A percentile compares a stretch with the other conserved stretches of the same genome.
These are phyloP conservation scores for Naganishia albida DNA, from an alignment of 1,284 basidiomycete species.

Conservation along the genomic window DNA sequence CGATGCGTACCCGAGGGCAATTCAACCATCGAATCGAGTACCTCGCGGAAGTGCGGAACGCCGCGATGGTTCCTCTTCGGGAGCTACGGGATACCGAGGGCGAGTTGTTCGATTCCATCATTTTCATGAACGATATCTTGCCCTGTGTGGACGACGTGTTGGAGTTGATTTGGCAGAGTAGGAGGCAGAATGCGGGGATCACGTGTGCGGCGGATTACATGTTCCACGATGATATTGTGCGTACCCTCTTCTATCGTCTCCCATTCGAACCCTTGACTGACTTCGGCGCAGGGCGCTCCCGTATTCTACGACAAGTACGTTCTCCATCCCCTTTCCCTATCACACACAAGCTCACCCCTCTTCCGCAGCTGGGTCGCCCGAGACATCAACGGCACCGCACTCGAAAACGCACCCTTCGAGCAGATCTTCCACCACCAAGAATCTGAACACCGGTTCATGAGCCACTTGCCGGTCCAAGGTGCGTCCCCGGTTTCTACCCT, in stretches of 20 bases:
- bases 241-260: constrained; percentile 41
- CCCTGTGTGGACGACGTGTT: constrained; percentile 93
- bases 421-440: constrained; percentile 79
- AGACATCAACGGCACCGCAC: constrained; percentile 93
- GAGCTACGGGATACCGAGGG: constrained; percentile 84
- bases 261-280: not conserved
- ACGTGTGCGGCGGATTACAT: constrained; percentile 96
- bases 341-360: not conserved
- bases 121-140: constrained; percentile 98
- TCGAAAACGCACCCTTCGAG: constrained; percentile 95
- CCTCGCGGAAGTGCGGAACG: constrained; percentile 92
- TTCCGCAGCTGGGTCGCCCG: constrained; percentile 76
- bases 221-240: constrained; percentile 88
- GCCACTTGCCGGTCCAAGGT: constrained; percentile 81
- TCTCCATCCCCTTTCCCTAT: not conserved
- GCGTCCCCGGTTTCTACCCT: constrained; percentile 22
- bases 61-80: constrained; percentile 87
- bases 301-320: constrained; percentile 86
- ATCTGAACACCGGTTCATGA: constrained; percentile 76
- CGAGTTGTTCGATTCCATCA: constrained; percentile 88
- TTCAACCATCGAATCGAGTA: constrained; percentile 99
- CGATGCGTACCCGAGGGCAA: constrained; percentile 84
- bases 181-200: constrained; percentile 89
- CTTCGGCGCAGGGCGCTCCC: constrained; percentile 72
- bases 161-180: constrained; percentile 90